phyloP scores from a whole-genome alignment of 2,329 filamentous ascomycete genomes.

The Alternaria triticina region DNA sequence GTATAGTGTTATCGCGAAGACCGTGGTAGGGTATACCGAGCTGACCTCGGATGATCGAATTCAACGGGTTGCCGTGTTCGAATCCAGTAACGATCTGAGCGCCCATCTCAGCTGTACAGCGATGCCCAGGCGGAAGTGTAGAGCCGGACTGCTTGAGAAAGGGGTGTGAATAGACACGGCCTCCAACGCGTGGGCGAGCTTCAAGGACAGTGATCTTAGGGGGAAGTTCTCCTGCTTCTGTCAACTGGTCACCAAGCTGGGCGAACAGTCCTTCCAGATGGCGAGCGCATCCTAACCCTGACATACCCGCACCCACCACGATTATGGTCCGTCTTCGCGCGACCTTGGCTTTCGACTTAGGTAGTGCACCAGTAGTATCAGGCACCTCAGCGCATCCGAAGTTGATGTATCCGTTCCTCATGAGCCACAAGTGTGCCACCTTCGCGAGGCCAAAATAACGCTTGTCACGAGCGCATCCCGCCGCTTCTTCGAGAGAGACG shows the following conservation, averaged over 20 bases:
- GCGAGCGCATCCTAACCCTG: conserved; percentile 88
- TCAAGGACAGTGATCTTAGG: conserved; percentile 84
- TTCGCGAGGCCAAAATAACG: conserved; percentile 90
- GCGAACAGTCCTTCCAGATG: conserved; percentile 86
- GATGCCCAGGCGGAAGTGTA: conserved; percentile 60
- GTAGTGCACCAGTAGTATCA: conserved; percentile 46
- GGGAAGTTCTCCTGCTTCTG: conserved; percentile 68
- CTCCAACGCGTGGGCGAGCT: conserved; percentile 84
- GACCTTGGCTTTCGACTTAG: conserved; percentile 50
- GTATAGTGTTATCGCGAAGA: conserved; percentile 78
- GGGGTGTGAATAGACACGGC: conserved; percentile 87
- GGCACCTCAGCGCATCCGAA: conserved; percentile 87
- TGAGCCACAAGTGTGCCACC: conserved; percentile 90
- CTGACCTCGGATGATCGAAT: conserved; percentile 88
- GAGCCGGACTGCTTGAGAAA: conserved; percentile 64
- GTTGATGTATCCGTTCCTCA: conserved; percentile 92
- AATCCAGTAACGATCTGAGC: conserved; percentile 99
- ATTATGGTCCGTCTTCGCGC: conserved; percentile 74
- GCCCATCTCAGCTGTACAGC: conserved; percentile 90
- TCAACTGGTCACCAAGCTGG: conserved; percentile 75
- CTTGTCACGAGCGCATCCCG: conserved; percentile 85
- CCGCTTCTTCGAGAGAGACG: conserved; percentile 82
- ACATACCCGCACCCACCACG: conserved; percentile 92
- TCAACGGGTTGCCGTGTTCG: conserved; percentile 91
- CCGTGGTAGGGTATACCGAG: conserved; percentile 85